Conservation (phyloP, 768 basidiomycete species). For the Thelephora aurantiotincta region DNA sequence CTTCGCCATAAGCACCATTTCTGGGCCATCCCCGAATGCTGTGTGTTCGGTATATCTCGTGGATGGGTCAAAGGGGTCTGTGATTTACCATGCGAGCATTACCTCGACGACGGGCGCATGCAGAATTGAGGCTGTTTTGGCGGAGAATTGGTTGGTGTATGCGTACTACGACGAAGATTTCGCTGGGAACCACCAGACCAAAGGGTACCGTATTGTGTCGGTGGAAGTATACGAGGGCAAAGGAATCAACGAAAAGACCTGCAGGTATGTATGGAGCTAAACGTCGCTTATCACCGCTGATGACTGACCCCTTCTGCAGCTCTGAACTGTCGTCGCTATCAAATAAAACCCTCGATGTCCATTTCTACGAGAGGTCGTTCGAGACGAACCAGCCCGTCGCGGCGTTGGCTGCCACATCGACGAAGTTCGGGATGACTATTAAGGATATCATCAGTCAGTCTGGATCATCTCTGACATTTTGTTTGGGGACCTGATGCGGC, state of each 20-base stretch:
- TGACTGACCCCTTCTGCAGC: slow-evolving; percentile 16
- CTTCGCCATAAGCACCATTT: slow-evolving; percentile 46
- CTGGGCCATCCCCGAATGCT: slow-evolving; percentile 10
- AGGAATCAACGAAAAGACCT: slow-evolving; percentile 49
- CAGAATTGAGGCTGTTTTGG: slow-evolving; percentile 52
- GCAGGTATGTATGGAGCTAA: slow-evolving; percentile 37
- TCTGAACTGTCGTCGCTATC: slow-evolving; percentile 42
- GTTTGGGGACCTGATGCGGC: neutral
- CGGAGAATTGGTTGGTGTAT: slow-evolving; percentile 92
- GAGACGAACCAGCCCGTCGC: slow-evolving; percentile 56
- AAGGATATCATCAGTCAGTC: slow-evolving; percentile 79
- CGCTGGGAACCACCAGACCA: slow-evolving; percentile 31
- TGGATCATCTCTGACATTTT: neutral
- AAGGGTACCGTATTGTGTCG: slow-evolving; percentile 61
- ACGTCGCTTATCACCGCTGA: no score
- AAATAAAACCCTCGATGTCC: slow-evolving; percentile 35
- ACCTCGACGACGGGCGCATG: slow-evolving; percentile 32
- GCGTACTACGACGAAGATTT: slow-evolving; percentile 60
- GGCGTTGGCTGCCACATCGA: slow-evolving; percentile 61
- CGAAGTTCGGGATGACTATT: slow-evolving; percentile 77
- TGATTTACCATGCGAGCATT: slow-evolving; percentile 53
- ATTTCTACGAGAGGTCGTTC: slow-evolving; percentile 55
- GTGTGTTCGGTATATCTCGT: slow-evolving; percentile 61
- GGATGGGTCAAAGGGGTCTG: slow-evolving; percentile 67
- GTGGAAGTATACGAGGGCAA: slow-evolving; percentile 85